Percentiles rank a stretch among this genome's conserved stretches.
phyloP scores from a whole-genome alignment of 2,329 filamentous ascomycete species.

The Fonsecaea monophora region DNA sequence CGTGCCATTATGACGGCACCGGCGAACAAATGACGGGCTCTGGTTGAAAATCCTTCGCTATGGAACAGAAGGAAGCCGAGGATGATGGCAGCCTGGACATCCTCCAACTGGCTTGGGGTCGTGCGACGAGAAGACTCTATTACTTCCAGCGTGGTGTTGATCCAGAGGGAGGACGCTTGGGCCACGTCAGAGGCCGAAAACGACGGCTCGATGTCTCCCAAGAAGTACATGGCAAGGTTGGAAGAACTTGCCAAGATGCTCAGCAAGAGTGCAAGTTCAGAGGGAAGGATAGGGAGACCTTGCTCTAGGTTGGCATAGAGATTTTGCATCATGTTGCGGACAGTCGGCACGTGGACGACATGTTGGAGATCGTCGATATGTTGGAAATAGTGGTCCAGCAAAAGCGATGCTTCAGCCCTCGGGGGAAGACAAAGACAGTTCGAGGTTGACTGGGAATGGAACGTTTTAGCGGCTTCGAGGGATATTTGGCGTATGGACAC shows the following conservation, averaged over 20 bases:
- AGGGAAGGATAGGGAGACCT: slow-evolving; percentile 37
- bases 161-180: slow-evolving; percentile 28
- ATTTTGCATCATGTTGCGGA: slow-evolving; percentile 41
- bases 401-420: slow-evolving; percentile 41
- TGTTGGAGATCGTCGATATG: slow-evolving; percentile 49
- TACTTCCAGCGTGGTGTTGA: slow-evolving; percentile 30
- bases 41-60: slow-evolving; percentile 34
- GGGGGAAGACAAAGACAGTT: slow-evolving; percentile 41
- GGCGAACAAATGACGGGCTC: slow-evolving; percentile 31
- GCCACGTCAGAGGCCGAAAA: slow-evolving; percentile 11
- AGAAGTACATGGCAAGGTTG: slow-evolving; percentile 36
- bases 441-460: slow-evolving; percentile 1
- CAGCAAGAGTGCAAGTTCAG: slow-evolving; percentile 46
- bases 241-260: slow-evolving; percentile 45
- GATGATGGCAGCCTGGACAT: slow-evolving; percentile 34
- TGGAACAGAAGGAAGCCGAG: slow-evolving; percentile 35
- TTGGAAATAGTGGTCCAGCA: slow-evolving; percentile 46
- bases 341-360: slow-evolving; percentile 43
- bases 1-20: slow-evolving; percentile 39
- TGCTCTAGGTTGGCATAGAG: slow-evolving; percentile 43
- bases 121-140: slow-evolving; percentile 33
- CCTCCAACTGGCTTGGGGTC: slow-evolving; percentile 23
- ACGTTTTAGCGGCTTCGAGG: slow-evolving; percentile 11
- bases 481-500: slow-evolving; percentile 20
- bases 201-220: slow-evolving; percentile 4